These are phyloP conservation scores for Fomitopsis pulvina DNA, from an alignment of 768 basidiomycete species.

Conservation along the genomic window DNA sequence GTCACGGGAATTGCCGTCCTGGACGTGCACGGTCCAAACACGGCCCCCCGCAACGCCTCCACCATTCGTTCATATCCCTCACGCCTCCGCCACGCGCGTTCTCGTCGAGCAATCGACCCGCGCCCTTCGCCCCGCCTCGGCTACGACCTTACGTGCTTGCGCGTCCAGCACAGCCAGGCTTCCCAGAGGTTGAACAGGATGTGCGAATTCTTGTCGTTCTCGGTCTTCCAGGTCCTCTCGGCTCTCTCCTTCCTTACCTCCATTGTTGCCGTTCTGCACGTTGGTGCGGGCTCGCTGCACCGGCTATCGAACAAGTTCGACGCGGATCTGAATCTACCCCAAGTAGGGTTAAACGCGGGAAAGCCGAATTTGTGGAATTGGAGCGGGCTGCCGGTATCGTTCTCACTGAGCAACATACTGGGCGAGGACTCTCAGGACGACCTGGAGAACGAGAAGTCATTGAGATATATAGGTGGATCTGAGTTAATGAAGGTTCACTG, in stretches of 20 bases:
- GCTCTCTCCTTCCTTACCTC: constrained; percentile 17
- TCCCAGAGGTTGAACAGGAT: constrained; percentile 5
- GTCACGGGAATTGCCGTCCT: not conserved
- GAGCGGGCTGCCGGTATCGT: constrained; percentile 18
- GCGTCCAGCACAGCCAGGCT: not conserved
- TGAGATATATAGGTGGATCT: constrained; percentile 18
- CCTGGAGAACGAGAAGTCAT: not conserved
- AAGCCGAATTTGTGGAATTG: constrained; percentile 20
- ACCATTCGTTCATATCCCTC: not conserved
- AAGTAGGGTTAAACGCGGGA: constrained; percentile 10
- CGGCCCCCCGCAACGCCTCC: not conserved
- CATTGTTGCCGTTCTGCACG: constrained; percentile 15
- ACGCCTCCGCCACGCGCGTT: not conserved
- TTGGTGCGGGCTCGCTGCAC: constrained; percentile 20
- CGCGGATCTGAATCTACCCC: constrained; percentile 9
- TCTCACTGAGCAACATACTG: constrained; percentile 20
- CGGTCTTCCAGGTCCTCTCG: constrained; percentile 17
- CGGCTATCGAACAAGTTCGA: constrained; percentile 16
- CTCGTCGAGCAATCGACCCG: not conserved
- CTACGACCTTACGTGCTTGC: not conserved
- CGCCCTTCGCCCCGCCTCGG: not conserved
- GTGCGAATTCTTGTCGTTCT: constrained; percentile 17
- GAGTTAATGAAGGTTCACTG: constrained; percentile 22
- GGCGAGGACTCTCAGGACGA: constrained; percentile 21
- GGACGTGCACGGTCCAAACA: not conserved